Evolutionary conservation across 108 stramenopile species (phyloP), one percentile per base, ranked within the genome.

Genomic region (Stephanodiscus minutulus): DNA sequence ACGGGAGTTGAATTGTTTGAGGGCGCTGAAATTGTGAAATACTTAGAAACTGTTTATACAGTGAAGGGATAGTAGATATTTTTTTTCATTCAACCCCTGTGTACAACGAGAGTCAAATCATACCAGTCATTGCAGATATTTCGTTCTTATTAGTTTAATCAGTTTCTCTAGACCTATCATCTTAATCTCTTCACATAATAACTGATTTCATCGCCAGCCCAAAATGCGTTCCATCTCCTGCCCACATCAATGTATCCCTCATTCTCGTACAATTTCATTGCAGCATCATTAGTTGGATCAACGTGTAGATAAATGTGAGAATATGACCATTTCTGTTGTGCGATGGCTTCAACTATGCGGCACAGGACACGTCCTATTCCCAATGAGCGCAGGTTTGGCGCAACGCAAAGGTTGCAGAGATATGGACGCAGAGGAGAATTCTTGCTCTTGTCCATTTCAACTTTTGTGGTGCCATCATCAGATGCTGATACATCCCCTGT

Each of bases 1-100:
- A 95, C 93, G 12, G 73, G 92, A 8, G 68, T 92, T 15, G 84
- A 86, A 49, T 85, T 95, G 68, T 92, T 84, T 69, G 96, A 96
- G 65, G 72, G 80, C 10, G 57, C 87, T 10, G 91, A 91, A 67
- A 96, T 98, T 58, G 86, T 88, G 5, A 66, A 87, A 21, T 98
- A 96, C 79, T 82, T 98, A 17, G 87, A 92, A 52, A 69, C 72
- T 47, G 90, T 85, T 18, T 97, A 97, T 73, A 87, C 86, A 20
- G 80, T 76, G 8, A 77, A 52, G 36, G 55, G 60, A 73, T 47
- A 22, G 39, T 18, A 11, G 60, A 33, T 56, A 56, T 0, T 43
- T 41, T 3, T 44, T 18, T 11, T 15, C 15, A 25, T 27, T 22
- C 8, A 22, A 53, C 12, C 25, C 22, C 9, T 27, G 52, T 27